Evolutionary conservation across 441 rosid species (phyloP), one percentile per base, ranked within the genome.

Genomic region (Erodium texanum): DNA sequence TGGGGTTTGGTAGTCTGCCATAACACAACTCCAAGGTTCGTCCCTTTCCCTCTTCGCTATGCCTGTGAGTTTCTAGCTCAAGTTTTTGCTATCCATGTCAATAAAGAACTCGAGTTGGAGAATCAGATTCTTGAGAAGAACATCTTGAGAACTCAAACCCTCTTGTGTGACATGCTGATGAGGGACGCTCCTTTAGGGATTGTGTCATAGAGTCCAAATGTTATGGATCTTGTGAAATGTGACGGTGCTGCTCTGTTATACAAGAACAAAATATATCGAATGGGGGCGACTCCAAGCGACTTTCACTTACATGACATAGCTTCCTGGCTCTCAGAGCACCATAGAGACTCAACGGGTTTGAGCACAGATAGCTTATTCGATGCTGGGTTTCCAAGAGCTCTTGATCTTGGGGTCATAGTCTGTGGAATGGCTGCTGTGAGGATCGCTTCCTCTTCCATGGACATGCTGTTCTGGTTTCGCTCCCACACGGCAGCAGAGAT

Each of bases 1-100:
- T 89, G 94, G 92, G 97, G 96, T 64, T 79, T 91, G 73, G 96
- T 91, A 70, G 97, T 90, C 75, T 90, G 97, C 84, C 97, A 90
- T 77, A 91, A 89, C 78, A 80, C 84, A 4, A 81, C 79, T 76
- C 86, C 93, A 16, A 82, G 91, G 67, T 84, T 84, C 73, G 86
- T 90, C 63, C 83, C 96, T 5, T 91, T 91, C 75, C 96, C 93
- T 3, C 75, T 91, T 70, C 78, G 97, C 64, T 91, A 87, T 66
- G 96, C 97, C 14, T 91, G 97, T 66, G 97, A 91, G 58, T 87
- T 91, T 74, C 77, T 91, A 76, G 81, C 80, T 73, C 97, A 89
- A 77, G 89, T 87, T 2, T 89, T 91, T 64, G 82, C 88, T 8
- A 81, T 84, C 62, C 97, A 87, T 74, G 75, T 91, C 69, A 86